Percentiles rank a stretch among this genome's conserved stretches.
These are phyloP conservation scores for Fusarium sp. DNA, from an alignment of 2,329 filamentous ascomycete species.

Conservation along the genomic window DNA sequence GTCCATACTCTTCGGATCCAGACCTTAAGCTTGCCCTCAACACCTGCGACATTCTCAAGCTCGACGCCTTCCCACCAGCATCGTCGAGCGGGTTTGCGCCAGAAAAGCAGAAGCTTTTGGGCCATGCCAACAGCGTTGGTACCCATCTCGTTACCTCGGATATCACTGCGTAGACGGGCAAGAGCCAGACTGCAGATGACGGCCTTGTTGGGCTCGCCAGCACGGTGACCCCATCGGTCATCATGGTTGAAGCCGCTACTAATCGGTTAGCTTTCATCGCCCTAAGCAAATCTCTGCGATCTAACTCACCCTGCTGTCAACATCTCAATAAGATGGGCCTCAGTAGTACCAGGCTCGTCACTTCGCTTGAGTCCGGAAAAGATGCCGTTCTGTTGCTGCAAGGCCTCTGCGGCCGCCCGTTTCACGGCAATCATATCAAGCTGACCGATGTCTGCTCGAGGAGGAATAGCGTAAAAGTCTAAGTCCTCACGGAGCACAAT, in stretches of 20 bases:
- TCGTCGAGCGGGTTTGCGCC: constrained; percentile 93
- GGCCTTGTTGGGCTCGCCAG: constrained; percentile 97
- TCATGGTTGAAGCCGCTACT: constrained; percentile 95
- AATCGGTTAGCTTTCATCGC: constrained; percentile 3
- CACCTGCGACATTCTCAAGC: constrained; percentile 86
- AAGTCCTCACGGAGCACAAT: constrained; percentile 96
- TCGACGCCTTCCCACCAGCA: constrained; percentile 99
- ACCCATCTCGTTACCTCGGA: constrained; percentile 80
- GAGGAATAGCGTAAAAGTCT: constrained; percentile 97
- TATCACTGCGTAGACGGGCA: constrained; percentile 91
- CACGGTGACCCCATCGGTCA: constrained; percentile 94
- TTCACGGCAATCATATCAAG: constrained; percentile 96
- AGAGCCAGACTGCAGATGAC: constrained; percentile 97
- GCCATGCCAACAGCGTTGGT: constrained; percentile 94
- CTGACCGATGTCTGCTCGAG: constrained; percentile 83
- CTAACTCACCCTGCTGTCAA: constrained; percentile 88
- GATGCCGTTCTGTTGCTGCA: constrained; percentile 91
- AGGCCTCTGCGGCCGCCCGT: constrained; percentile 85
- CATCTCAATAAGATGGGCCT: constrained; percentile 99
- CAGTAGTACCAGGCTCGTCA: constrained; percentile 94
- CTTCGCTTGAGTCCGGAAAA: constrained; percentile 96
- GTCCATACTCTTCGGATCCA: constrained; percentile 99
- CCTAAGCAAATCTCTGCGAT: neutral
- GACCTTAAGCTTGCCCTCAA: constrained; percentile 92
- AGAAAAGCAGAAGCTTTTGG: constrained; percentile 96